A percentile compares a stretch with the other conserved stretches of the same genome.
Conservation (phyloP, 2,329 filamentous ascomycete genomes). For the Pseudocercospora macadamiae region DNA sequence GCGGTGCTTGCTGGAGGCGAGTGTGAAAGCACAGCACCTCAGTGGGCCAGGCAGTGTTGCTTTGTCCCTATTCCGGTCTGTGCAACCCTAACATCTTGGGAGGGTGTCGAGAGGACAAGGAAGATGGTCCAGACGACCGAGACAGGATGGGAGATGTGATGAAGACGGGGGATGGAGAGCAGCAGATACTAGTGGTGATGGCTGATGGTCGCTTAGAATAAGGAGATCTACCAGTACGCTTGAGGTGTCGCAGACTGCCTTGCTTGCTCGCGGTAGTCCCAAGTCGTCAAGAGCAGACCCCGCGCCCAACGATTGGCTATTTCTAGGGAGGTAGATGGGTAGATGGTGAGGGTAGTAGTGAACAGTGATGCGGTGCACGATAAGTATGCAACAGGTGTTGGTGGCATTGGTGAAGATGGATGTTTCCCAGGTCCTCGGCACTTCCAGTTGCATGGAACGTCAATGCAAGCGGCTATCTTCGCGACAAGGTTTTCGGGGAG, state of each 20-base stretch:
- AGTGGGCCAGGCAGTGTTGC: background rate
- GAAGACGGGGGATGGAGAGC: background rate
- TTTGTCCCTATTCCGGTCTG: constrained; percentile 8
- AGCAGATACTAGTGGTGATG: background rate
- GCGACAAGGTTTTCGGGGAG: background rate
- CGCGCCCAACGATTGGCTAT: too few species aligned
- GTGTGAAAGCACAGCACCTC: background rate
- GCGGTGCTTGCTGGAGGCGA: background rate
- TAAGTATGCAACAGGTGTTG: background rate
- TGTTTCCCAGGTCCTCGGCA: background rate
- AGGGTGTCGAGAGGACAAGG: background rate
- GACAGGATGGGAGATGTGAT: background rate
- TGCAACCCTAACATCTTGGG: background rate
- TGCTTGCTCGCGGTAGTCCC: background rate
- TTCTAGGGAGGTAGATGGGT: too few species aligned
- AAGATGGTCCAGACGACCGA: background rate
- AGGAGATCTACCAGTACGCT: background rate
- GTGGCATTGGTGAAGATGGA: too few species aligned
- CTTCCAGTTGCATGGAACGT: background rate
- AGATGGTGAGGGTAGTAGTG: too few species aligned
- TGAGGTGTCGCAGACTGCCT: background rate
- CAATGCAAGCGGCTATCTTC: background rate
- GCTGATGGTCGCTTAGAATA: too few species aligned
- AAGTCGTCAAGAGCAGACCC: too few species aligned
- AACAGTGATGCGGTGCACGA: background rate